Conservation (phyloP, 1,284 basidiomycete species). For the Rhodotorula sp. region DNA sequence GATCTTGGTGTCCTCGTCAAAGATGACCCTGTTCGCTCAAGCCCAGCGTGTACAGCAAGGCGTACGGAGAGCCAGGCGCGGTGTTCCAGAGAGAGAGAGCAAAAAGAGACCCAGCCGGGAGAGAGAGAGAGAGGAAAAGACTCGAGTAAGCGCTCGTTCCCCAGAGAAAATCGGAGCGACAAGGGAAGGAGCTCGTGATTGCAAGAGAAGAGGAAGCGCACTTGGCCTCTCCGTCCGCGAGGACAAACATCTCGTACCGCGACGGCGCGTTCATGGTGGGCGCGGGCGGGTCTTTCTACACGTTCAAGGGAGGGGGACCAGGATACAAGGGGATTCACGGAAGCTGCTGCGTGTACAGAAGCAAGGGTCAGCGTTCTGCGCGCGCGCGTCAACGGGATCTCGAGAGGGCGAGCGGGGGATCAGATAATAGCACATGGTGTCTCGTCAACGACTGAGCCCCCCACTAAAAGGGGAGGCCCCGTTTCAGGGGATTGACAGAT, state of each 20-base stretch:
- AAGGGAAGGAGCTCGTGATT: neutral
- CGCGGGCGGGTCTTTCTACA: neutral
- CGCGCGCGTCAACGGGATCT: neutral
- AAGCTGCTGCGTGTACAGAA: neutral
- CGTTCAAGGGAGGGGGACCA: too few relatives aligned
- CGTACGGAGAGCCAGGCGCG: neutral
- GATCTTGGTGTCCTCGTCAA: slow-evolving; percentile 93
- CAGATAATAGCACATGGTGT: slow-evolving; percentile 45
- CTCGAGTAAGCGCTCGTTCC: neutral
- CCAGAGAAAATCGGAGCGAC: neutral
- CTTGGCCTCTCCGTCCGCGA: slow-evolving; percentile 89
- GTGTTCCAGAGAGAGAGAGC: too few relatives aligned
- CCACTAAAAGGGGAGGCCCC: slow-evolving; percentile 23
- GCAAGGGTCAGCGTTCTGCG: neutral
- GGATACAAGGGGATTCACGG: neutral
- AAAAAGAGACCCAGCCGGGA: neutral
- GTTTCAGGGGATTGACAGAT: slow-evolving; percentile 61
- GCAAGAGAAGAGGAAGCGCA: slow-evolving; percentile 55
- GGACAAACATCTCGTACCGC: slow-evolving; percentile 85
- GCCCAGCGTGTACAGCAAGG: neutral
- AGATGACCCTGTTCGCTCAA: slow-evolving; percentile 64
- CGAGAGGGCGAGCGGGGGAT: slow-evolving; percentile 19
- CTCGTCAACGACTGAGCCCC: slow-evolving; percentile 30
- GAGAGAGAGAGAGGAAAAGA: neutral
- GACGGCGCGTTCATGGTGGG: slow-evolving; percentile 82